Evolutionary conservation across 441 rosid species (phyloP).

Genomic region (Sinapis alba): DNA sequence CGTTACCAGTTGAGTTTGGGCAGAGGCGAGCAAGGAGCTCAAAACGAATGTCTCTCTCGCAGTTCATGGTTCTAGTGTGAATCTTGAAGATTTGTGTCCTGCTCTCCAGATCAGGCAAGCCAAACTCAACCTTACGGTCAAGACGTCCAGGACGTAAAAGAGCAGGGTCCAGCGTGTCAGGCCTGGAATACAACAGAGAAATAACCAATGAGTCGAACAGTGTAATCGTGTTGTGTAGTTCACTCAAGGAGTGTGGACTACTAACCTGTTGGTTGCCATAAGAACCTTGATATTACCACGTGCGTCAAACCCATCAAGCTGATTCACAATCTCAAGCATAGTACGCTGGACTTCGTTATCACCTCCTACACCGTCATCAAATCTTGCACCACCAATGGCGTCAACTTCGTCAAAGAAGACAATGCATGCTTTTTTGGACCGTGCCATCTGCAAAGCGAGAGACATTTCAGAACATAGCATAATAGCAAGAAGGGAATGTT

Average conservation of each 20-base stretch:
- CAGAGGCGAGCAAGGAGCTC: slow-evolving; percentile 96
- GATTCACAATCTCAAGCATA: slow-evolving; percentile 98
- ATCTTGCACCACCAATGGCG: slow-evolving; percentile 98
- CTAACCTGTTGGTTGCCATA: slow-evolving; percentile 94
- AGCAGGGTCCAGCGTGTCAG: slow-evolving; percentile 94
- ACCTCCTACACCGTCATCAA: slow-evolving; percentile 97
- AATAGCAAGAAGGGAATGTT: background rate
- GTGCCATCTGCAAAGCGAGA: slow-evolving; percentile 67
- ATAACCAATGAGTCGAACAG: background rate
- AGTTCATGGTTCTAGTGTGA: slow-evolving; percentile 94
- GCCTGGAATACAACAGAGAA: slow-evolving; percentile 49
- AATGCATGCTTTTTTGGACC: slow-evolving; percentile 94
- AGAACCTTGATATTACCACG: slow-evolving; percentile 97
- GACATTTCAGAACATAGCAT: slow-evolving; percentile 13
- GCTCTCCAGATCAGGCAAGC: slow-evolving; percentile 88
- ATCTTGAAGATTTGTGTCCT: slow-evolving; percentile 95
- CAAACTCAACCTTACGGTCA: slow-evolving; percentile 97
- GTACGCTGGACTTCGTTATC: slow-evolving; percentile 97
- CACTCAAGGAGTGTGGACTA: background rate
- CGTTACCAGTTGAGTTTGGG: slow-evolving; percentile 87
- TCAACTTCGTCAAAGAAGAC: slow-evolving; percentile 96
- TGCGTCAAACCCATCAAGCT: slow-evolving; percentile 97
- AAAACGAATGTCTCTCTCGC: slow-evolving; percentile 86
- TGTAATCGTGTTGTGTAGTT: background rate
- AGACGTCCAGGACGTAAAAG: slow-evolving; percentile 90